Evolutionary conservation across 257 asterid genomes (phyloP).

Genomic region (Gynochthodes officinalis): DNA sequence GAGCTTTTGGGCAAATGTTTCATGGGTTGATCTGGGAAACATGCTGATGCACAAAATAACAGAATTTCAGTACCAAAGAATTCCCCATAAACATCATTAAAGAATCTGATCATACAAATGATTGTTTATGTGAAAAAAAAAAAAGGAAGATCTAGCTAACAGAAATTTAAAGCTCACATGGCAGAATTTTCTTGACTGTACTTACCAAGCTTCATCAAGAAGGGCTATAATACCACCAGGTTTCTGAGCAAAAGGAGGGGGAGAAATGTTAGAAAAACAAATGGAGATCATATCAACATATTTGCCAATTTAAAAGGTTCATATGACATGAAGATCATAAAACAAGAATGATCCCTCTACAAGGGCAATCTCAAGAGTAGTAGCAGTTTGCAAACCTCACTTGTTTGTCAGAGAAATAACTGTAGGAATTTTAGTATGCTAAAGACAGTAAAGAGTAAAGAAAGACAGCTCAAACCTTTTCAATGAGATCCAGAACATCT

Average conservation of each 20-base stretch:
- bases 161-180: not conserved
- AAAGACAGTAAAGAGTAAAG: slow-evolving; percentile 1
- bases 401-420: not conserved
- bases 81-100: slow-evolving; percentile 15
- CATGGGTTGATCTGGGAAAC: slow-evolving; percentile 98
- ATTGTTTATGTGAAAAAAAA: not conserved
- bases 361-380: too few relatives aligned
- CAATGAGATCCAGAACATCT: slow-evolving; percentile 90
- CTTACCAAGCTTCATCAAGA: slow-evolving; percentile 99
- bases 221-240: slow-evolving; percentile 99
- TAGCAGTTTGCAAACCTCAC: not conserved
- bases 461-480: slow-evolving; percentile 57
- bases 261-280: slow-evolving; percentile 17
- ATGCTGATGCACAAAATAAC: slow-evolving; percentile 50
- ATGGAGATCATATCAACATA: not conserved
- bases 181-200: not conserved
- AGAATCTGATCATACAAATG: not conserved
- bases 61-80: slow-evolving; percentile 15
- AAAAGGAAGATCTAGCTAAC: not conserved
- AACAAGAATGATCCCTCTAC: too few relatives aligned
- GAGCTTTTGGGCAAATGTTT: slow-evolving; percentile 92
- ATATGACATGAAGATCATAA: too few relatives aligned
- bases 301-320: not conserved
- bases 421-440: not conserved
- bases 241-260: slow-evolving; percentile 50